Percentiles rank a stretch among this genome's conserved stretches.
phyloP scores from a whole-genome alignment of 306 rosid species.

The Dalbergia cochinchinensis region DNA sequence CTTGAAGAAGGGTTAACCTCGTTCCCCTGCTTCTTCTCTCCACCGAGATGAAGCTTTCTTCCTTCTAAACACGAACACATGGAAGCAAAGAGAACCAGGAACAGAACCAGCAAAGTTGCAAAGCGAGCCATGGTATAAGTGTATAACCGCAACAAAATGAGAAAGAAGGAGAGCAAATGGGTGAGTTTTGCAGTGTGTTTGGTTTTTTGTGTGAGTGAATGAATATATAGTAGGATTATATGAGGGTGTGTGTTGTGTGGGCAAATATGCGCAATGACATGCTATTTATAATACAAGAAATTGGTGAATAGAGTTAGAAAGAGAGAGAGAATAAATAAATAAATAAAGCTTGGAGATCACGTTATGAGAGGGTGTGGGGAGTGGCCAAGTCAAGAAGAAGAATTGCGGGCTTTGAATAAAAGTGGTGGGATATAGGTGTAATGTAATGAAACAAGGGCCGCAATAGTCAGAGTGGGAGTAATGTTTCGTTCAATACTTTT shows the following conservation, averaged over 20 bases:
- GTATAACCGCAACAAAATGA: not conserved
- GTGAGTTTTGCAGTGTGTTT: not conserved
- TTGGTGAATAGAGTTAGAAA: constrained; percentile 15
- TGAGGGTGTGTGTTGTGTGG: not conserved
- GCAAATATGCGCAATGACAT: not conserved
- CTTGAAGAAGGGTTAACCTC: constrained; percentile 32
- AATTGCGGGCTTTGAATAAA: not conserved
- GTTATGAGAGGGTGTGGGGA: constrained; percentile 16
- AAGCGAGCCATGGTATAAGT: constrained; percentile 60
- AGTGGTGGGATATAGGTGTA: constrained; percentile 15
- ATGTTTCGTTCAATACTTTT: not conserved
- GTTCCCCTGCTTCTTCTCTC: not conserved
- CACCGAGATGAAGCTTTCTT: constrained; percentile 57
- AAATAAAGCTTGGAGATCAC: constrained; percentile 48
- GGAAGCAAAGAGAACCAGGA: constrained; percentile 50
- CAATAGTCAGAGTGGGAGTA: constrained; percentile 2
- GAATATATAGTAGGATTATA: not conserved
- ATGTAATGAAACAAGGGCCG: not conserved
- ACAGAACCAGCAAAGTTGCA: constrained; percentile 46
- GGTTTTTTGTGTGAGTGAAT: not conserved
- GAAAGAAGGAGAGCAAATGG: constrained; percentile 10
- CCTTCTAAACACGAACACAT: constrained; percentile 52
- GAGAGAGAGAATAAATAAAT: constrained; percentile 25
- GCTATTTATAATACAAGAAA: constrained; percentile 41
- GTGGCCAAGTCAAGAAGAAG: constrained; percentile 48